Conservation (phyloP, 257 asterid species). For the Sherardia arvensis region DNA sequence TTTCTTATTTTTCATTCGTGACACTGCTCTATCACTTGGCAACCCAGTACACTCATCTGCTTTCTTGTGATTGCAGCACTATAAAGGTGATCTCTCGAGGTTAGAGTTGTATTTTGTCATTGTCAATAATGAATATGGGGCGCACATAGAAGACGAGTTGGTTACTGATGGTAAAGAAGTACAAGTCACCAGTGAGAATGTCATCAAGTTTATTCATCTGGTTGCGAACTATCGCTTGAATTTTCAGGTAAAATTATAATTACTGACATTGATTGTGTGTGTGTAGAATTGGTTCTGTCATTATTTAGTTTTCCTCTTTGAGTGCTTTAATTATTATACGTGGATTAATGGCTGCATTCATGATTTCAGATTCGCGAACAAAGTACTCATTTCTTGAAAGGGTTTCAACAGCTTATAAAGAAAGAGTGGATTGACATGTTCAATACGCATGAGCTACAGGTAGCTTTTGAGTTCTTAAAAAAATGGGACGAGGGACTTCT, state of each 20-base stretch:
- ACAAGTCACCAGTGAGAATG: slow-evolving; percentile 85
- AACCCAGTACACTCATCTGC: background rate
- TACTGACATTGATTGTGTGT: background rate
- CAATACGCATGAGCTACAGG: slow-evolving; percentile 98
- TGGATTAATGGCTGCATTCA: background rate
- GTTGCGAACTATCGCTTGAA: slow-evolving; percentile 93
- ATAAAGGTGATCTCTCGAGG: slow-evolving; percentile 60
- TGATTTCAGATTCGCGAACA: slow-evolving; percentile 82
- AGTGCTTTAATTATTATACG: background rate
- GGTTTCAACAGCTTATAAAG: slow-evolving; percentile 85
- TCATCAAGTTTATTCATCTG: slow-evolving; percentile 85
- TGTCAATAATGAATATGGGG: slow-evolving; percentile 86
- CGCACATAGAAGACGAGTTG: slow-evolving; percentile 91
- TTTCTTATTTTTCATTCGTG: background rate
- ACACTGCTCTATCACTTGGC: background rate
- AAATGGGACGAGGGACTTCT: background rate
- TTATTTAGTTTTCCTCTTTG: background rate
- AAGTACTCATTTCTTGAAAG: slow-evolving; percentile 85
- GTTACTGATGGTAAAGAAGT: slow-evolving; percentile 74
- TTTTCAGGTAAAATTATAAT: slow-evolving; percentile 47
- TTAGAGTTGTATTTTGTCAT: slow-evolving; percentile 88
- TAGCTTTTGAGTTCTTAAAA: background rate
- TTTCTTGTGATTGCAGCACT: slow-evolving; percentile 51
- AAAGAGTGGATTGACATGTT: slow-evolving; percentile 95
- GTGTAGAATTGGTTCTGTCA: background rate